phyloP scores from a whole-genome alignment of 2,329 filamentous ascomycete species.

The Aspergillus ibericus region DNA sequence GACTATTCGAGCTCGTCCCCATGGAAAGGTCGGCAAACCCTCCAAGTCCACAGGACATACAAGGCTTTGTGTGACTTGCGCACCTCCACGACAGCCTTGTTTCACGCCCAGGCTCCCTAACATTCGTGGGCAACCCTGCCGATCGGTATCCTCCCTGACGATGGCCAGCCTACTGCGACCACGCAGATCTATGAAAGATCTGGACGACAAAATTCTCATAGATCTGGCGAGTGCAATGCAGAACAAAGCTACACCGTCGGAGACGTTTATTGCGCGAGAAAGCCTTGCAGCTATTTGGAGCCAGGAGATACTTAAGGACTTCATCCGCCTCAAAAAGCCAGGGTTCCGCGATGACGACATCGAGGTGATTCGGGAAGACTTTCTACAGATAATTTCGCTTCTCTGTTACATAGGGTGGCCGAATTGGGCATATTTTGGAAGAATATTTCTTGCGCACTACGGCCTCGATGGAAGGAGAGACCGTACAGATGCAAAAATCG shows the following conservation, averaged over 20 bases:
- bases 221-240: not conserved
- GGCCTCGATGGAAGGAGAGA: not conserved
- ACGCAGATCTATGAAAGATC: not conserved
- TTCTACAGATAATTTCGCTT: constrained; percentile 15
- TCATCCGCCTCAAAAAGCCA: constrained; percentile 1
- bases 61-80: not conserved
- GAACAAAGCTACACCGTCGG: not conserved
- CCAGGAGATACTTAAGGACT: constrained; percentile 6
- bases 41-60: not conserved
- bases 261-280: constrained; percentile 12
- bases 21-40: not conserved
- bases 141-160: not conserved
- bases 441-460: constrained; percentile 10
- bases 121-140: not conserved
- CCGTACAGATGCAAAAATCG: constrained; percentile 9
- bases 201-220: not conserved
- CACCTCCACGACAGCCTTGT: not conserved
- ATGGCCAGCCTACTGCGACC: not conserved
- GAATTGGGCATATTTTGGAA: constrained; percentile 11
- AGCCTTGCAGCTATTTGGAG: constrained; percentile 13
- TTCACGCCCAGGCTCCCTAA: not conserved
- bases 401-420: constrained; percentile 14
- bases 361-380: not conserved
- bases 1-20: not conserved
- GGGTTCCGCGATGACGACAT: not conserved